These are phyloP conservation scores for Nepenthes gracilis DNA, from an alignment of 148 eudicot genomes.

Conservation along the genomic window DNA sequence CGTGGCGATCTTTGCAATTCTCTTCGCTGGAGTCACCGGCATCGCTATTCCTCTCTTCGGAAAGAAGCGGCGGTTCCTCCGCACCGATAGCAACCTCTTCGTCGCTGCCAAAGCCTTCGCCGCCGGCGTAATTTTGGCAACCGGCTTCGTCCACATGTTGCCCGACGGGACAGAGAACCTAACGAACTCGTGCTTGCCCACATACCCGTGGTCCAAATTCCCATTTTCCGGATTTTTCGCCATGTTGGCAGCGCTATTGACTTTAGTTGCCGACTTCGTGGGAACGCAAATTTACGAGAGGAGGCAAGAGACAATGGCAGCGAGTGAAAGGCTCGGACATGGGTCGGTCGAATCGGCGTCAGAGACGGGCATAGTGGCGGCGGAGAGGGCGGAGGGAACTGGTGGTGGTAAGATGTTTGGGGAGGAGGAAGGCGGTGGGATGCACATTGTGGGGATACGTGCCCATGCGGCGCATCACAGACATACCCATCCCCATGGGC, in stretches of 20 bases:
- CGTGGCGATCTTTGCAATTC: conserved; percentile 30
- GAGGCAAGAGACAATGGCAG: conserved; percentile 34
- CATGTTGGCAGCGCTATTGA: conserved; percentile 73
- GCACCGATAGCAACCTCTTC: conserved; percentile 36
- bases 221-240: conserved; percentile 83
- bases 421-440: conserved; percentile 54
- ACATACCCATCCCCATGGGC: conserved; percentile 27
- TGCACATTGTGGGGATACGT: conserved; percentile 72
- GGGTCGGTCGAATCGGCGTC: conserved; percentile 28
- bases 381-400: conserved; percentile 15
- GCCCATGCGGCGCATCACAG: conserved; percentile 71
- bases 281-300: conserved; percentile 81
- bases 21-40: conserved; percentile 33
- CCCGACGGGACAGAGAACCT: conserved; percentile 65
- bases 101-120: conserved; percentile 47
- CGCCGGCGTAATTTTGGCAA: conserved; percentile 48
- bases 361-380: conserved; percentile 36
- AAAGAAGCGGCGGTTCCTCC: conserved; percentile 17
- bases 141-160: conserved; percentile 89
- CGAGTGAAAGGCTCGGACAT: conserved; percentile 11
- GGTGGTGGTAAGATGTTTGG: conserved; percentile 32
- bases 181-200: conserved; percentile 54
- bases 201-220: conserved; percentile 67
- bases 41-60: conserved; percentile 35
- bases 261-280: conserved; percentile 67